These are phyloP conservation scores for Monosporascus sp. DNA, from an alignment of 2,329 filamentous ascomycete genomes.

Conservation along the genomic window DNA sequence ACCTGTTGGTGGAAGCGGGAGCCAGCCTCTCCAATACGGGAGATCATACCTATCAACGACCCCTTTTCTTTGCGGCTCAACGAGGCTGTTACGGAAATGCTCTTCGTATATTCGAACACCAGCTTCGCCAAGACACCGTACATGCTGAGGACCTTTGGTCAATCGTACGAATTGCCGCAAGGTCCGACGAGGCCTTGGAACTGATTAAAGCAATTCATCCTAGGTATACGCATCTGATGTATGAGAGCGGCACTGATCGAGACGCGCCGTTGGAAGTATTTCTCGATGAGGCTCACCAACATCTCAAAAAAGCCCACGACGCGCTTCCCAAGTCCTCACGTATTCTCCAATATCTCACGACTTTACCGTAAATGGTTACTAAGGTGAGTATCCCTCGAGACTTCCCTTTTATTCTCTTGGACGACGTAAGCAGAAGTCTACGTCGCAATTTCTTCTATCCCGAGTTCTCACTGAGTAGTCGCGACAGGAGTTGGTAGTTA, in stretches of 20 bases:
- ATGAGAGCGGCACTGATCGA: background rate
- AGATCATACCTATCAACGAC: background rate
- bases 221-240: background rate
- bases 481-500: no score
- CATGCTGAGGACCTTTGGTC: background rate
- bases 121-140: background rate
- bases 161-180: background rate
- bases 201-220: background rate
- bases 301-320: background rate
- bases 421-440: no score
- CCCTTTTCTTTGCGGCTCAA: no score
- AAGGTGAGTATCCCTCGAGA: no score
- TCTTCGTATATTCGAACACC: background rate
- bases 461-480: no score
- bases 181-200: background rate
- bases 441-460: no score
- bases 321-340: no score
- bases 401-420: no score
- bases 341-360: no score
- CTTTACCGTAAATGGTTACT: no score
- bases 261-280: background rate
- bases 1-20: background rate
- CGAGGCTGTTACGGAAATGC: background rate
- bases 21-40: background rate
- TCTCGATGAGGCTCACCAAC: background rate